Base-by-base conservation (phyloP, 2,329 filamentous ascomycete species). In the Coniochaeta sp. region DNA sequence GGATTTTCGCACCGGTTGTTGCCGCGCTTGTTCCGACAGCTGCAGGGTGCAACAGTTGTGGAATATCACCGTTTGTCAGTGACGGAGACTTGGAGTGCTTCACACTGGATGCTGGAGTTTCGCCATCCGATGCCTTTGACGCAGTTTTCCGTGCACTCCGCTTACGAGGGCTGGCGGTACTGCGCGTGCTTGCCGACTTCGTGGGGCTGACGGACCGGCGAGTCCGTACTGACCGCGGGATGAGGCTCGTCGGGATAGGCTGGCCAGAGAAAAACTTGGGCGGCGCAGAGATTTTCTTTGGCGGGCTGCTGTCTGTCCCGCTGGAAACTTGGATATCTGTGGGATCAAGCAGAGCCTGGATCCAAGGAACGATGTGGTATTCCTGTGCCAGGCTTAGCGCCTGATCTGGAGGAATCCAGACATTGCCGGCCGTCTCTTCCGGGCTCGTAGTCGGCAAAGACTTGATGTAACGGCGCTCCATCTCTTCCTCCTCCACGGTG, bases 371-470 rank as follows among this genome's bases (percentile, higher is more conserved):
- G 73, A 98, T 92, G 60, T 85, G 82, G 73, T 98, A 99, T 74
- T 98, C 93, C 54, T 90, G 86, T 58, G 93, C 90, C 14, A 99
- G 82, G 61, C 84, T 77, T 52, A 99, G 82, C 38, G 95, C 95
- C 85, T 85, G 76, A 65, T 88, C 81, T 6, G 93, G 92, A 55
- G 91, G 86, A 58, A 98, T 93, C 95, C 95, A 99, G 58, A 99
- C 86, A 73, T 97, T 99, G 54, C 95, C 95, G 28, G 95, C 95
- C 33, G 95, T 92, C 79, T 98, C 95, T 71, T 98, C 93, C 60
- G 82, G 82, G 67, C 92, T 96, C 11, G 93, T 96, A 33, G 89
- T 89, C 36, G 85, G 76, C 31, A 95, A 86, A 7, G 83, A 85
- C 78, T 96, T 97, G 76, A 99, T 88, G 75, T 91, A 93, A 68